Conservation (phyloP, 192 early-diverging fungal species). For the Rhizophagus prolifer region DNA sequence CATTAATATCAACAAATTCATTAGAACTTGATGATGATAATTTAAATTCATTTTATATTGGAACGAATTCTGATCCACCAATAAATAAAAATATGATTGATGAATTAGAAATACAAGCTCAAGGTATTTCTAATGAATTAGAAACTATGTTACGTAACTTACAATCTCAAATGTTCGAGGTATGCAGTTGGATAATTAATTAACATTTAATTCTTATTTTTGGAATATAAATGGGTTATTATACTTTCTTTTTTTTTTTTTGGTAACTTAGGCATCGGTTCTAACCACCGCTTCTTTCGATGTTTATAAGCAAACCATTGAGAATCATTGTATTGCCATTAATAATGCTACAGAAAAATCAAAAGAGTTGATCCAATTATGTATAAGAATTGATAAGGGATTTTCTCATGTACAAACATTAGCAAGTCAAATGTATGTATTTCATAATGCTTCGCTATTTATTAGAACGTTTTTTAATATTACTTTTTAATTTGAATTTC, state of each 20-base stretch:
- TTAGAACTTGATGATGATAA: not conserved
- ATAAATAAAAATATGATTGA: conserved; percentile 10
- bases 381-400: conserved; percentile 9
- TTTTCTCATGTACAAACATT: conserved; percentile 10
- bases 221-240: not conserved
- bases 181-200: not conserved
- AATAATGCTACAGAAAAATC: not conserved
- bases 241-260: not conserved
- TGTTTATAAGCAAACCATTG: conserved; percentile 14
- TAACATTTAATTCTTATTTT: not conserved
- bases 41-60: not conserved
- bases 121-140: conserved; percentile 3
- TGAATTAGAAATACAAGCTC: conserved; percentile 25
- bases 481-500: not conserved
- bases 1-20: not conserved
- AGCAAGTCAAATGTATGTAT: conserved; percentile 22
- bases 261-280: conserved; percentile 11
- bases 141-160: conserved; percentile 22
- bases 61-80: not conserved
- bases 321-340: not conserved
- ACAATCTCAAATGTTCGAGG: conserved; percentile 26
- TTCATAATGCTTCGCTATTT: not conserved
- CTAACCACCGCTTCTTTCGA: conserved; percentile 12
- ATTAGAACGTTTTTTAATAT: not conserved
- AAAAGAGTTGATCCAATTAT: conserved; percentile 14